phyloP scores from a whole-genome alignment of 2,329 filamentous ascomycete species.

The Fusarium sp. region DNA sequence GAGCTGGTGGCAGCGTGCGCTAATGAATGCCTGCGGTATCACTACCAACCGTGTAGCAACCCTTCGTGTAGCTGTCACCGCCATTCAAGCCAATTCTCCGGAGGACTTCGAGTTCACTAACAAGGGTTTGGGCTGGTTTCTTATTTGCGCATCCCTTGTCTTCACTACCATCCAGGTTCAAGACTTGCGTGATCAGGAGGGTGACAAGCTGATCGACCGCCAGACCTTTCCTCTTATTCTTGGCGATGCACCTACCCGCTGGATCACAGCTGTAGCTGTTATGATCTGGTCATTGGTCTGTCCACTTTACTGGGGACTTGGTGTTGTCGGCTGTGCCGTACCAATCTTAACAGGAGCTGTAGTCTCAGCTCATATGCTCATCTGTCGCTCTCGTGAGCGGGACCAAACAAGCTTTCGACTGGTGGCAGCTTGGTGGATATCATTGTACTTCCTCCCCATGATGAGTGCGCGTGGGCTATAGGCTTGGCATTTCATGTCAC shows the following conservation, averaged over 20 bases:
- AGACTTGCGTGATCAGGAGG: constrained; percentile 38
- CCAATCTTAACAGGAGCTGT: neutral
- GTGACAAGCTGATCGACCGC: constrained; percentile 35
- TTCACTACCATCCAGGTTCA: constrained; percentile 41
- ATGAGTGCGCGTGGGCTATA: constrained; percentile 15
- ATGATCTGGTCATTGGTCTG: constrained; percentile 31
- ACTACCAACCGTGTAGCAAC: constrained; percentile 35
- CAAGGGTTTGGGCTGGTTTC: constrained; percentile 30
- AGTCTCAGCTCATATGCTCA: constrained; percentile 28
- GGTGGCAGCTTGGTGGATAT: constrained; percentile 32
- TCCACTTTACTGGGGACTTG: constrained; percentile 28
- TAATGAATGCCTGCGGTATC: constrained; percentile 36
- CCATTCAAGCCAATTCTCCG: neutral
- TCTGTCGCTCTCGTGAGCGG: constrained; percentile 1
- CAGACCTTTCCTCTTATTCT: constrained; percentile 36
- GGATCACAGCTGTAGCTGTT: constrained; percentile 24
- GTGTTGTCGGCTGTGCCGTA: neutral
- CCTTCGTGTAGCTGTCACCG: constrained; percentile 17
- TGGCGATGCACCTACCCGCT: constrained; percentile 33
- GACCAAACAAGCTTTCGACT: constrained; percentile 29
- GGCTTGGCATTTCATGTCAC: neutral
- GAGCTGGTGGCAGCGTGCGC: constrained; percentile 41
- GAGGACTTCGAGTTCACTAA: constrained; percentile 20
- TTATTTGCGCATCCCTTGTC: constrained; percentile 31
- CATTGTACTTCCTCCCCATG: constrained; percentile 29